Percentiles rank a stretch among this genome's conserved stretches.
Evolutionary conservation across 805 yeast species (phyloP).

Genomic region (Barnettozyma populi): DNA sequence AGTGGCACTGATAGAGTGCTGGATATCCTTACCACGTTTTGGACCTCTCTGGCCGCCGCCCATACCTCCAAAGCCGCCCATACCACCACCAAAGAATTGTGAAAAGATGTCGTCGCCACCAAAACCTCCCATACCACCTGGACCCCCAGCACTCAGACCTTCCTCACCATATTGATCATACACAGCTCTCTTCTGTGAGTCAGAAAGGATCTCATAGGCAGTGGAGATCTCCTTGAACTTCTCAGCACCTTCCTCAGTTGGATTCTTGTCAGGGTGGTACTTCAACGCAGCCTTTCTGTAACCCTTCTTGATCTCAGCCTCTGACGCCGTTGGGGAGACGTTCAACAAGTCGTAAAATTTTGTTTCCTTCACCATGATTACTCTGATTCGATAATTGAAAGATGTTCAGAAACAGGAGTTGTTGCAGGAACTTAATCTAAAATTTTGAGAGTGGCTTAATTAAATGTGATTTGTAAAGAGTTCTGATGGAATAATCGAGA

Average conservation of each 20-base stretch:
- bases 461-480: background rate
- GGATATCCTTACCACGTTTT: constrained; percentile 83
- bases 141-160: constrained; percentile 79
- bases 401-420: background rate
- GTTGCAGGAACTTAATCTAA: background rate
- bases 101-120: constrained; percentile 72
- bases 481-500: background rate
- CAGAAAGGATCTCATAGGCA: constrained; percentile 86
- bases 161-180: constrained; percentile 92
- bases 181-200: constrained; percentile 78
- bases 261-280: constrained; percentile 80
- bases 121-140: constrained; percentile 62
- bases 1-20: constrained; percentile 78
- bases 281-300: constrained; percentile 77
- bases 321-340: constrained; percentile 64
- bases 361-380: constrained; percentile 68
- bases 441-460: no score
- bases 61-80: constrained; percentile 42
- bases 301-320: constrained; percentile 71
- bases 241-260: constrained; percentile 88
- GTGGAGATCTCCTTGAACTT: constrained; percentile 86
- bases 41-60: constrained; percentile 77
- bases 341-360: constrained; percentile 71
- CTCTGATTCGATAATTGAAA: background rate
- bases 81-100: constrained; percentile 76